Evolutionary conservation across 2,329 filamentous ascomycete genomes (phyloP).

Genomic region (Stemphylium beticola): DNA sequence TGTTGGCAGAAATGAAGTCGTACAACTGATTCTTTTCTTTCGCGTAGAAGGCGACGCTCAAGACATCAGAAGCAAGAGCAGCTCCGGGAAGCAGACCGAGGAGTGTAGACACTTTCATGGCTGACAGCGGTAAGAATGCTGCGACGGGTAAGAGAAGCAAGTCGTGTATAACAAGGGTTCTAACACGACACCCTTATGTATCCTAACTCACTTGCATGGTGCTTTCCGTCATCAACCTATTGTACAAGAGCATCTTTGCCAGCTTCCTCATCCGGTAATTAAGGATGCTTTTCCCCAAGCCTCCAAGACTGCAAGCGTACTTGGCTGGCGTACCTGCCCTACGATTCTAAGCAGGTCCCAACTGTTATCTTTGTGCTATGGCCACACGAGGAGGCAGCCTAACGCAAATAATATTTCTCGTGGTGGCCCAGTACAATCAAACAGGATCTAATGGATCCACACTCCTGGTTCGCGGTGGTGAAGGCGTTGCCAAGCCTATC

Average conservation of each 20-base stretch:
- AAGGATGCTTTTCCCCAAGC: constrained; percentile 10
- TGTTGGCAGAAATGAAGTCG: constrained; percentile 38
- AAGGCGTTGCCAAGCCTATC: constrained; percentile 12
- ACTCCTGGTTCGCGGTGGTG: constrained; percentile 13
- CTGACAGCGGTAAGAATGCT: not conserved
- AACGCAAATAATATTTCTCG: constrained; percentile 1
- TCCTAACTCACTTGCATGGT: constrained; percentile 1
- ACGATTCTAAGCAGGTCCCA: constrained; percentile 28
- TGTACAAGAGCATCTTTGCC: constrained; percentile 5
- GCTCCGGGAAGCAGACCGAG: constrained; percentile 33
- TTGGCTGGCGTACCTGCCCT: constrained; percentile 22
- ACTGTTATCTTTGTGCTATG: constrained; percentile 23
- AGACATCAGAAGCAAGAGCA: constrained; percentile 34
- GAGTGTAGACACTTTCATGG: constrained; percentile 37
- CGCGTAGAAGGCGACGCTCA: constrained; percentile 38
- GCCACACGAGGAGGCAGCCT: not conserved
- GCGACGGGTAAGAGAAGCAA: constrained; percentile 3
- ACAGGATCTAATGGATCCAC: constrained; percentile 2
- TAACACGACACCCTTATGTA: constrained; percentile 12
- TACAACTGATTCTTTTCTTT: constrained; percentile 40
- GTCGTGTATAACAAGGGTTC: constrained; percentile 8
- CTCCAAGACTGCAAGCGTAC: constrained; percentile 24
- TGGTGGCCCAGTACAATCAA: not conserved
- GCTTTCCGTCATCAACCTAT: constrained; percentile 1
- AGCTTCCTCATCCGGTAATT: constrained; percentile 21